Percentiles rank a stretch among this genome's conserved stretches.
phyloP scores from a whole-genome alignment of 2,329 filamentous ascomycete genomes.

The Claviceps sorghi region DNA sequence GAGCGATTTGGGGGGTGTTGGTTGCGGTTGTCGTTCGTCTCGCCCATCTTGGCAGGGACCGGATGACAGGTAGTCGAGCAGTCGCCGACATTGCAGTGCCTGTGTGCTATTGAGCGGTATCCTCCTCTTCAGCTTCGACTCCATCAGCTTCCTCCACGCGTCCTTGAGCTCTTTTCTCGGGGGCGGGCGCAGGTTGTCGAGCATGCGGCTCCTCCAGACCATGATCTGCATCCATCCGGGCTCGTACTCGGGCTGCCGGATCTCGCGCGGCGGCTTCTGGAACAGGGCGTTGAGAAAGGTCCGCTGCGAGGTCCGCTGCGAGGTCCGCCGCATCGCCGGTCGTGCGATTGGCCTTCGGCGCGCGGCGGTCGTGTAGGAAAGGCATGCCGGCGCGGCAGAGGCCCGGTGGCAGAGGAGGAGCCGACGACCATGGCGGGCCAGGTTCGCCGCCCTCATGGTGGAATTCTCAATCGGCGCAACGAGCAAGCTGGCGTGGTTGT shows the following conservation, averaged over 20 bases:
- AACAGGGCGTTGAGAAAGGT: constrained; percentile 49
- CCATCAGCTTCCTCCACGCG: constrained; percentile 52
- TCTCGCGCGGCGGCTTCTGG: constrained; percentile 39
- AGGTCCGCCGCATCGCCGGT: constrained; percentile 10
- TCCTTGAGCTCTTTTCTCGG: constrained; percentile 44
- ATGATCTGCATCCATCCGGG: constrained; percentile 60
- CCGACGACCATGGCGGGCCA: constrained; percentile 30
- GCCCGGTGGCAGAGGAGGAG: constrained; percentile 22
- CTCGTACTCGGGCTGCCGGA: constrained; percentile 49
- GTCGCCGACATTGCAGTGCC: constrained; percentile 37
- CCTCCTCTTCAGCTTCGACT: constrained; percentile 33
- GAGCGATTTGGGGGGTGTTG: constrained; percentile 14
- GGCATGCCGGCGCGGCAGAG: constrained; percentile 18
- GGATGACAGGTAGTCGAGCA: constrained; percentile 43
- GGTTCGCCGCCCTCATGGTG: constrained; percentile 30
- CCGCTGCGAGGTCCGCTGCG: too few species aligned
- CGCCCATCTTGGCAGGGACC: constrained; percentile 11
- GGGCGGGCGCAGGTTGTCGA: constrained; percentile 51
- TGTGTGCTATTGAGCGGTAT: constrained; percentile 49
- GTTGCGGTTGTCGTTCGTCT: constrained; percentile 6
- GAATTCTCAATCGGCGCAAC: constrained; percentile 14
- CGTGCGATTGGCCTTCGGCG: constrained; percentile 15
- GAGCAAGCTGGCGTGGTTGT: not conserved
- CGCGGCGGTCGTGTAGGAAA: constrained; percentile 15
- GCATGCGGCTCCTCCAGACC: constrained; percentile 48